These are phyloP conservation scores for Dipodascus albidus DNA, from an alignment of 805 yeast species.

Conservation along the genomic window DNA sequence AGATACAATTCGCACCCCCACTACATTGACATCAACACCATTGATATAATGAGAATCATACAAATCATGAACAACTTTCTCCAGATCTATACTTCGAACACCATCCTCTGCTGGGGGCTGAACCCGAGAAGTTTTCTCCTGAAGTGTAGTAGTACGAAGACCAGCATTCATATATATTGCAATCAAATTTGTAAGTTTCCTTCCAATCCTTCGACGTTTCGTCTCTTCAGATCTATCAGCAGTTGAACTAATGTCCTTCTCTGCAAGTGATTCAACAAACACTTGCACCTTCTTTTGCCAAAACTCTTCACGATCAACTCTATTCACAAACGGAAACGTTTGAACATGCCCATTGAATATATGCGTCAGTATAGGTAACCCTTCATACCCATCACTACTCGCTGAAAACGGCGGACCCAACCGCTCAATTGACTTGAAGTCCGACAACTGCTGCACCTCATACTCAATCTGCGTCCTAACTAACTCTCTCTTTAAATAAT, in stretches of 20 bases:
- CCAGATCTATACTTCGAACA: constrained; percentile 12
- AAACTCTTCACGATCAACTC: constrained; percentile 43
- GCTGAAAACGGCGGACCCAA: constrained; percentile 70
- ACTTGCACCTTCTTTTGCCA: constrained; percentile 77
- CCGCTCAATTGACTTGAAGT: constrained; percentile 48
- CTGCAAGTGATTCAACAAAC: constrained; percentile 68
- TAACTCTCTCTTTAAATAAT: constrained; percentile 75
- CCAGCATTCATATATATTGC: constrained; percentile 67
- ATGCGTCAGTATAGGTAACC: constrained; percentile 59
- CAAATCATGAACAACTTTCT: constrained; percentile 12
- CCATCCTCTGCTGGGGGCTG: constrained; percentile 16
- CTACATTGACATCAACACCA: constrained; percentile 53
- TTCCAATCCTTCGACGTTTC: constrained; percentile 51
- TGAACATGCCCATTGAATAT: constrained; percentile 51
- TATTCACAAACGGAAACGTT: constrained; percentile 64
- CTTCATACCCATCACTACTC: constrained; percentile 18
- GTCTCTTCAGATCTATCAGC: constrained; percentile 68
- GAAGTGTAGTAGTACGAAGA: constrained; percentile 39
- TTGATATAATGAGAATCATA: constrained; percentile 30
- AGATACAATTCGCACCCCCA: constrained; percentile 41
- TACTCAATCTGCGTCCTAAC: constrained; percentile 46
- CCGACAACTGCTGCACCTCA: constrained; percentile 52
- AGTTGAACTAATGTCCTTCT: constrained; percentile 58
- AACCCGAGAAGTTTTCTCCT: constrained; percentile 20
- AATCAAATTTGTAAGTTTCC: constrained; percentile 50